Base-by-base conservation (phyloP, 805 yeast species). In the Monosporozyma solicola region DNA sequence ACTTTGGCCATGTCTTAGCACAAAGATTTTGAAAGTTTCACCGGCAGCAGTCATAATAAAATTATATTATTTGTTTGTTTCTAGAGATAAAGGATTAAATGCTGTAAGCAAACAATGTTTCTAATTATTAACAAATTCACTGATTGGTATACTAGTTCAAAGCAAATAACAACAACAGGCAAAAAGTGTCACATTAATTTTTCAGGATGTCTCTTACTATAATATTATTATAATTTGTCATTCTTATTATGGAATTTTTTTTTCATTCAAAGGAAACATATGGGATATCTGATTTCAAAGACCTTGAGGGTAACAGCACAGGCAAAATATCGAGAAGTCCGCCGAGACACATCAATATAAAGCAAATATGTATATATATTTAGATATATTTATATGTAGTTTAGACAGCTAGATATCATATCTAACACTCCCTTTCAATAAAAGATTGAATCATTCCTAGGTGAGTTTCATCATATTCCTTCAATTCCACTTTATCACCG, bases 1-100 rank as follows among this genome's bases (percentile, higher is more conserved):
- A 63, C 90, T 83, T 67, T 87, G 87, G 3, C 95, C 95, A 74
- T 87, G 95, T 70, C 95, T 80, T 51, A 86, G 76, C 54, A 86
- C 52, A 48, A 66, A 60, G 5, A 69, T 53, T 48, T 63, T 68
- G 43, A 66, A 63, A 1, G 66, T 66, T 7, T 45, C 49, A 33
- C 22, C 33, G 3, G 43, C 11, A 29, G 52, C 48, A 20, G 55
- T 47, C 47, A 35, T 51, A n/a, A 20, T 48, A 33, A 4, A 46
- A 46, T 35, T 15, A 5, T 11, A 5, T 35, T 35, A 35, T 13
- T 35, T n/a, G 39, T 15, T 35, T 5, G n/a, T 35, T 35, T 35
- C 39, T 4, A 35, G 5, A 13, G 39, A 13, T 35, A 6, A 13
- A 35, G 13, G 13, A 35, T 7, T 35, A 35, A 35, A 13, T 35